Conservation (phyloP, 495 filamentous ascomycete genomes). For the Usnea hakonensis region DNA sequence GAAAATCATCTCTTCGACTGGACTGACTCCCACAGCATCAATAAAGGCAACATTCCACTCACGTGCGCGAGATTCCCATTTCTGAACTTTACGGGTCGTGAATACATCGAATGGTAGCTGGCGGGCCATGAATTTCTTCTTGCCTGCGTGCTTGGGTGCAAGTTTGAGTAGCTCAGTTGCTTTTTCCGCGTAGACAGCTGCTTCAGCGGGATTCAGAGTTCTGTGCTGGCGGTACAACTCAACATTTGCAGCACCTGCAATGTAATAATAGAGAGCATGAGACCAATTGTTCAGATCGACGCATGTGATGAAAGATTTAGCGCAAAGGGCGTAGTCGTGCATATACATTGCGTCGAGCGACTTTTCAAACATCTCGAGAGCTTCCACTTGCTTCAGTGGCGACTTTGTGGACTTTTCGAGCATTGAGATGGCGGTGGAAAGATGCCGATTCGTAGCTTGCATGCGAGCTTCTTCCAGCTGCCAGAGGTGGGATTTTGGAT, state of each 20-base stretch:
- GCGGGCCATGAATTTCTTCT: slow-evolving; percentile 81
- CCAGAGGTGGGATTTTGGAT: slow-evolving; percentile 82
- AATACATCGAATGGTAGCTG: slow-evolving; percentile 89
- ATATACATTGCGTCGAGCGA: slow-evolving; percentile 71
- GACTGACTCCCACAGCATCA: slow-evolving; percentile 78
- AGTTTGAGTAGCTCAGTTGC: slow-evolving; percentile 63
- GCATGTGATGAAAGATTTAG: slow-evolving; percentile 68
- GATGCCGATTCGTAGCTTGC: slow-evolving; percentile 55
- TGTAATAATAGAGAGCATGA: slow-evolving; percentile 82
- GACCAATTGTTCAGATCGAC: slow-evolving; percentile 86
- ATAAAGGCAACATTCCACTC: slow-evolving; percentile 59
- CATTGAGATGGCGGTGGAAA: slow-evolving; percentile 61
- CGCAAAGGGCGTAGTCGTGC: slow-evolving; percentile 62
- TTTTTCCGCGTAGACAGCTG: slow-evolving; percentile 47
- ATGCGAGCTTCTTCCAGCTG: slow-evolving; percentile 82
- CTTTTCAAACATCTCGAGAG: slow-evolving; percentile 75
- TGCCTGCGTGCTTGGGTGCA: slow-evolving; percentile 68
- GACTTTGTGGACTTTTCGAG: slow-evolving; percentile 51
- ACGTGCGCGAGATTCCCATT: slow-evolving; percentile 79
- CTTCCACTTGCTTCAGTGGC: slow-evolving; percentile 77
- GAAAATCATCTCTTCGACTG: slow-evolving; percentile 90
- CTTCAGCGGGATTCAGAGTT: slow-evolving; percentile 43
- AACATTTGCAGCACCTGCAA: slow-evolving; percentile 67
- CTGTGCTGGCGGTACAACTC: slow-evolving; percentile 66
- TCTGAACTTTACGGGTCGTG: slow-evolving; percentile 72